A percentile compares a stretch with the other conserved stretches of the same genome.
These are phyloP conservation scores for Ulota crispa DNA, from an alignment of 225 moss, liverwort and hornwort genomes.

Conservation along the genomic window DNA sequence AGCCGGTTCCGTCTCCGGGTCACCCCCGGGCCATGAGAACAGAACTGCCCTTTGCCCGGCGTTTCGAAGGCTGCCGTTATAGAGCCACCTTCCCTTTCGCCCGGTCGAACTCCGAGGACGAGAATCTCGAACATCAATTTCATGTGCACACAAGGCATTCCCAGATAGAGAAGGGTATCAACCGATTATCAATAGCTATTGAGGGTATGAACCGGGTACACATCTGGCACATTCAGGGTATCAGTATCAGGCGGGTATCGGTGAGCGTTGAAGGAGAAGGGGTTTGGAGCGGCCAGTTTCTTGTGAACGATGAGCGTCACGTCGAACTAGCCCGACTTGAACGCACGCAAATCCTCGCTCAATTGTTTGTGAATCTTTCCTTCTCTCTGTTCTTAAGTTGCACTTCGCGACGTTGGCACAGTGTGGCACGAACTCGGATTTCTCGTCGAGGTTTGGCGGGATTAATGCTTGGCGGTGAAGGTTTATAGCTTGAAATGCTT, in stretches of 20 bases:
- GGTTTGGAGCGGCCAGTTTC: not conserved
- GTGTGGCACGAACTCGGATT: not conserved
- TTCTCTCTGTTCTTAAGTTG: not conserved
- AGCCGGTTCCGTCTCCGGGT: not conserved
- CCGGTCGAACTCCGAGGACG: not conserved
- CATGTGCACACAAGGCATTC: not conserved
- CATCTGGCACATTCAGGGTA: too few species aligned
- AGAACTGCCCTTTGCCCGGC: not conserved
- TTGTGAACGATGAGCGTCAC: not conserved
- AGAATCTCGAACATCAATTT: not conserved
- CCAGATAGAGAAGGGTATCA: accelerated
- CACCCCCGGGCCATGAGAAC: not conserved
- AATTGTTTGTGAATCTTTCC: not conserved
- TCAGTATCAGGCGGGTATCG: not conserved
- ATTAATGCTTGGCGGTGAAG: not conserved
- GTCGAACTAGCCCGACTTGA: not conserved
- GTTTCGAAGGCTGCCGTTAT: not conserved
- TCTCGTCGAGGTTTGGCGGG: not conserved
- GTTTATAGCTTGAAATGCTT: conserved; percentile 1
- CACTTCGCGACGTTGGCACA: not conserved
- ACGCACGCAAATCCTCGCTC: not conserved
- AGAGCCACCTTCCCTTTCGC: not conserved
- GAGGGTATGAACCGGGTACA: too few species aligned
- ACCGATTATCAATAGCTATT: too few species aligned
- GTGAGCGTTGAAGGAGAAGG: not conserved